Evolutionary conservation across 2,329 filamentous ascomycete genomes (phyloP).

Genomic region (Colletotrichum sp.): DNA sequence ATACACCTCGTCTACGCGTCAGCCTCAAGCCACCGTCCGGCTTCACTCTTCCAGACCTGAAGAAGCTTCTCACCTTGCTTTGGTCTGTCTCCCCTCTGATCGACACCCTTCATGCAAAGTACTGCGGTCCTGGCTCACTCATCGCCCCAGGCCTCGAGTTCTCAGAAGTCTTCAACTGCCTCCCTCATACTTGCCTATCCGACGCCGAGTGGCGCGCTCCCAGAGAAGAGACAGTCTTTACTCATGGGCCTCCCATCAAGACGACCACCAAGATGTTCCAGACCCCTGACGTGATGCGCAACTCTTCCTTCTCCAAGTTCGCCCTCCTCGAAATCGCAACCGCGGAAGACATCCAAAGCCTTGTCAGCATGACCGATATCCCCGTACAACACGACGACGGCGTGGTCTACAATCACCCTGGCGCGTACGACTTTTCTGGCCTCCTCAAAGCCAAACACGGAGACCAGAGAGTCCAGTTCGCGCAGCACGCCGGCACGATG

Average conservation of each 20-base stretch:
- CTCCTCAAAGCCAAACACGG: background rate
- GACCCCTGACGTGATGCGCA: background rate
- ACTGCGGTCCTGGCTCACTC: background rate
- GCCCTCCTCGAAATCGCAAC: background rate
- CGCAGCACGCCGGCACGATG: constrained; percentile 11
- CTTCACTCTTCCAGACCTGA: background rate
- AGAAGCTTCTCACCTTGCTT: background rate
- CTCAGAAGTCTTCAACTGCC: background rate
- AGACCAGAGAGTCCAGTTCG: background rate
- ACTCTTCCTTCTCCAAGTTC: background rate
- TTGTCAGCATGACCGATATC: background rate
- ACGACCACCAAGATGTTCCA: background rate
- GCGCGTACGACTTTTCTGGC: background rate
- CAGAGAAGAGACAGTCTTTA: background rate
- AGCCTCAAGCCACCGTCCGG: background rate
- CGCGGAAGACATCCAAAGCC: background rate
- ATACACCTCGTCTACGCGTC: background rate
- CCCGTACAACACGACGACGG: background rate
- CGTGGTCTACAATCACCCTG: background rate
- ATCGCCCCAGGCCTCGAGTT: constrained; percentile 2
- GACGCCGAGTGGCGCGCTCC: background rate
- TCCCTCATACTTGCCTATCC: background rate
- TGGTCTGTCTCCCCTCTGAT: background rate
- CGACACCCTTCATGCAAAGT: background rate
- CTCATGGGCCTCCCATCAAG: background rate